Evolutionary conservation across 805 yeast genomes (phyloP).

Genomic region (Starmerella tilneyi): DNA sequence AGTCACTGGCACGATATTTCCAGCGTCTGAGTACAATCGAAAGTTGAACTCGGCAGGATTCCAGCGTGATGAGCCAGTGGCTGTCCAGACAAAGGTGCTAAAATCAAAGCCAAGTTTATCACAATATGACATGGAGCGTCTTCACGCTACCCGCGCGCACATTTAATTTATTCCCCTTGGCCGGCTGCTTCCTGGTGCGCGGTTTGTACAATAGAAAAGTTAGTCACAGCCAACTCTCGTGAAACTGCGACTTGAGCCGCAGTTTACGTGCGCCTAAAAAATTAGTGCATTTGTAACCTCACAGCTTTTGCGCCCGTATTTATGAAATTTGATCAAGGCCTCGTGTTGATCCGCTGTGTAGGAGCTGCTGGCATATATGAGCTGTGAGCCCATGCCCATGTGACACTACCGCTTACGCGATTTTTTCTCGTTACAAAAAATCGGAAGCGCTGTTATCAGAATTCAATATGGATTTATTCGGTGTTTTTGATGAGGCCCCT

Average conservation of each 20-base stretch:
- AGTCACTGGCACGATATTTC: constrained; percentile 22
- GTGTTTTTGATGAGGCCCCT: constrained; percentile 25
- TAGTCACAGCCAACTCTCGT: no score
- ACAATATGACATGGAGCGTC: constrained; percentile 20
- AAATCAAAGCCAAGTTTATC: constrained; percentile 12
- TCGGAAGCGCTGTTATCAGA: not conserved
- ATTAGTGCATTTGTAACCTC: no score
- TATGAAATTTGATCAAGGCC: not conserved
- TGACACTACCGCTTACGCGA: constrained; percentile 4
- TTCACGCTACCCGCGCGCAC: constrained; percentile 6
- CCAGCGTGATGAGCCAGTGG: constrained; percentile 25
- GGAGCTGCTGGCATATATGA: no score
- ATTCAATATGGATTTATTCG: constrained; percentile 24
- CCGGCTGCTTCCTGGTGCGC: not conserved
- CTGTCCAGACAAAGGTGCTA: constrained; percentile 12
- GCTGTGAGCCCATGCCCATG: not conserved
- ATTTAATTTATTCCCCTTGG: not conserved
- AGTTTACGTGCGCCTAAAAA: no score
- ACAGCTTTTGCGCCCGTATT: not conserved
- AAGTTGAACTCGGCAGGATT: constrained; percentile 26
- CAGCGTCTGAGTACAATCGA: constrained; percentile 26
- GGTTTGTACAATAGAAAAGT: not conserved
- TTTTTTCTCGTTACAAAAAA: not conserved
- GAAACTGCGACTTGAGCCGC: no score
- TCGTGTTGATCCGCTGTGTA: no score